Conservation (phyloP, 164 flowering plant genomes). For the Cinnamomum micranthum region DNA sequence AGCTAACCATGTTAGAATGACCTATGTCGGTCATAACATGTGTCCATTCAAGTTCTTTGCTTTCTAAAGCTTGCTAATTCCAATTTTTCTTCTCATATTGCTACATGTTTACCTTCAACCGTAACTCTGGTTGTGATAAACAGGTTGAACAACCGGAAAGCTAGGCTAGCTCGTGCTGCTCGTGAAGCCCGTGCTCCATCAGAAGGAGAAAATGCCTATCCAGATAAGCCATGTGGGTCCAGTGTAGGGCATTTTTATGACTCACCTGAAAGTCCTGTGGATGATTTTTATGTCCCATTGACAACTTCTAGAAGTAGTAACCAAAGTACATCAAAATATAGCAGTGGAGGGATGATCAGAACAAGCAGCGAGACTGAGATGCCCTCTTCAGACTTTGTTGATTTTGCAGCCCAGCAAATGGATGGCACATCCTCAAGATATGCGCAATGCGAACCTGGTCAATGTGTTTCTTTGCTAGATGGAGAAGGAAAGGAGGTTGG, state of each 20-base stretch:
- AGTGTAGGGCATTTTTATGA: slow-evolving; percentile 24
- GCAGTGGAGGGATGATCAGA: slow-evolving; percentile 24
- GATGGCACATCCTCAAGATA: slow-evolving; percentile 19
- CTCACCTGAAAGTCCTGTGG: slow-evolving; percentile 59
- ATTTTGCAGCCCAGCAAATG: slow-evolving; percentile 21
- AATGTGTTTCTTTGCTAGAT: slow-evolving; percentile 44
- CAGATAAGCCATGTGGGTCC: slow-evolving; percentile 45
- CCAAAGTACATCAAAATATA: slow-evolving; percentile 19
- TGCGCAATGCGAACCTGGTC: slow-evolving; percentile 45
- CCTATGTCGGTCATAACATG: no score
- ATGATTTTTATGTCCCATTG: slow-evolving; percentile 31
- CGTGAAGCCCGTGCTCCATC: slow-evolving; percentile 55
- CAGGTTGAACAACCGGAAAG: slow-evolving; percentile 97
- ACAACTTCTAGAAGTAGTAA: slow-evolving; percentile 25
- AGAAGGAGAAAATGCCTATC: slow-evolving; percentile 49
- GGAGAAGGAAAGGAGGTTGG: slow-evolving; percentile 53
- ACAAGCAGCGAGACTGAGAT: slow-evolving; percentile 13
- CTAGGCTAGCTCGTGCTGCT: slow-evolving; percentile 76
- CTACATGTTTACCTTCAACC: no score
- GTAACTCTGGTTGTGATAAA: slow-evolving; percentile 1
- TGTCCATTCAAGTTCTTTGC: no score
- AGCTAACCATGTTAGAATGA: no score
- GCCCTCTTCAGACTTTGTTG: slow-evolving; percentile 20
- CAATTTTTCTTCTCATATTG: no score
- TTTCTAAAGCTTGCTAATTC: no score